Conservation (phyloP, 169 alveolate species). For the Plasmodium coatneyi region DNA sequence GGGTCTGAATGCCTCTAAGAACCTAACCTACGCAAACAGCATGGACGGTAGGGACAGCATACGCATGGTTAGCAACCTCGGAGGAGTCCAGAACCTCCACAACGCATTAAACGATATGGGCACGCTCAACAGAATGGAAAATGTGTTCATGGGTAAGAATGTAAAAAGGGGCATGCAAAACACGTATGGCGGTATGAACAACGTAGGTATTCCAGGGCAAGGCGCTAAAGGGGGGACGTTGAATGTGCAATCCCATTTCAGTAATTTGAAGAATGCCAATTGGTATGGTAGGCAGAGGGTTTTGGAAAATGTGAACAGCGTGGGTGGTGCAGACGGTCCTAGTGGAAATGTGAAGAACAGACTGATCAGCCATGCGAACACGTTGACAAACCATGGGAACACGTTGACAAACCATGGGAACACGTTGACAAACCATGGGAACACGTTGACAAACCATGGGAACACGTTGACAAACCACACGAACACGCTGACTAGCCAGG, state of each 20-base stretch:
- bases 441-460: not conserved
- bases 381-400: not conserved
- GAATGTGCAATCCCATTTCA: not conserved
- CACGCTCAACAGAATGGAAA: constrained; percentile 5
- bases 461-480: too few relatives aligned
- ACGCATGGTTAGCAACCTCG: not conserved
- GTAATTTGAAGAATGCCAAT: not conserved
- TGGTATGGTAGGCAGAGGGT: not conserved
- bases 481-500: not conserved
- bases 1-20: not conserved
- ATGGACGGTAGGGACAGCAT: not conserved
- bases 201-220: not conserved
- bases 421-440: not conserved
- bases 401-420: not conserved
- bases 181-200: not conserved
- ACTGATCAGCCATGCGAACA: not conserved
- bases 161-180: not conserved
- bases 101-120: not conserved
- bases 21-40: not conserved
- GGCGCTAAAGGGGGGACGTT: not conserved
- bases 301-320: not conserved
- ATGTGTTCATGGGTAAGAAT: not conserved
- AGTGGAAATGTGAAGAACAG: not conserved
- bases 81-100: not conserved
- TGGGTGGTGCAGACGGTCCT: not conserved